A percentile compares a stretch with the other conserved stretches of the same genome.
phyloP scores from a whole-genome alignment of 768 basidiomycete genomes.

The Candolleomyces eurysporus region DNA sequence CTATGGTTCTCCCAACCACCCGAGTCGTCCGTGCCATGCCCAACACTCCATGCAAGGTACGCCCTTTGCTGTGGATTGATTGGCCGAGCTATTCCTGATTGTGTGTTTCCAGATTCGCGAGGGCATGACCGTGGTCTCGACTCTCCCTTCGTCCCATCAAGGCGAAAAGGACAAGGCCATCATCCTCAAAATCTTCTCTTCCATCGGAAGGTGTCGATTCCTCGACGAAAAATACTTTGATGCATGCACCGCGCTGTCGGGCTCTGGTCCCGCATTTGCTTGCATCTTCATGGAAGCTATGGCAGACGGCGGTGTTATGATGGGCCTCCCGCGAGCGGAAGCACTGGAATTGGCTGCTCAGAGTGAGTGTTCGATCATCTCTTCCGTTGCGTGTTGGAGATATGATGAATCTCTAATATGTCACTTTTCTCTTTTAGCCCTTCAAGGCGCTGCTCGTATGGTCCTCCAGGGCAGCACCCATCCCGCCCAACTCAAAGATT shows the following conservation, averaged over 20 bases:
- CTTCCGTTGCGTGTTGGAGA: background rate
- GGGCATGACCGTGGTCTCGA: constrained; percentile 95
- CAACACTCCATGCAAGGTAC: constrained; percentile 93
- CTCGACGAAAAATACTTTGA: constrained; percentile 99
- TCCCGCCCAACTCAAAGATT: constrained; percentile 95
- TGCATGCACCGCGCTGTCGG: constrained; percentile 94
- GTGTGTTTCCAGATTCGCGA: constrained; percentile 81
- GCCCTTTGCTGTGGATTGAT: constrained; percentile 14
- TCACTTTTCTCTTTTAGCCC: constrained; percentile 46
- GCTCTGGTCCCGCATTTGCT: constrained; percentile 95
- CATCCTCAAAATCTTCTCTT: constrained; percentile 92
- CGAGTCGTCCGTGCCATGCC: constrained; percentile 96
- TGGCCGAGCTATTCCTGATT: background rate
- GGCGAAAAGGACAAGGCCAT: constrained; percentile 65
- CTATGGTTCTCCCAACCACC: constrained; percentile 74
- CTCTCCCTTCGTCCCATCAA: constrained; percentile 51
- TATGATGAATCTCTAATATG: background rate
- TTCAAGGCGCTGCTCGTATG: constrained; percentile 98
- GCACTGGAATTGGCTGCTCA: constrained; percentile 95
- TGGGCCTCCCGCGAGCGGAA: constrained; percentile 93
- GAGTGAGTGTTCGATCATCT: constrained; percentile 50
- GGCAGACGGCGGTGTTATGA: constrained; percentile 99
- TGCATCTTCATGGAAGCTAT: constrained; percentile 97
- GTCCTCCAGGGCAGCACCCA: constrained; percentile 84
- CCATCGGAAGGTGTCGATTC: constrained; percentile 93